Conservation (phyloP, 768 basidiomycete genomes). For the Lactarius akahatsu region DNA sequence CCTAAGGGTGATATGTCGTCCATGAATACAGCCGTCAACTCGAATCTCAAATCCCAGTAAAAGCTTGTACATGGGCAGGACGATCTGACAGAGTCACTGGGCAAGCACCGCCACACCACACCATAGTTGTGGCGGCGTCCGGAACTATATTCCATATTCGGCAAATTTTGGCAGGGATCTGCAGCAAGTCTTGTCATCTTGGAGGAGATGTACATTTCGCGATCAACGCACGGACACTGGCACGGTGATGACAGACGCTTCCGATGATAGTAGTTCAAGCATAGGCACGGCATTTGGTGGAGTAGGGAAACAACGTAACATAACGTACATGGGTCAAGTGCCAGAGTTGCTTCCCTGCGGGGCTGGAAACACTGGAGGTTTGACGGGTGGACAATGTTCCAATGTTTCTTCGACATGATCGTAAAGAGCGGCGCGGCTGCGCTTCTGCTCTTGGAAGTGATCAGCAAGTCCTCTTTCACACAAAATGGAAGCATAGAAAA, state of each 20-base stretch:
- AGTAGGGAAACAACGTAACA: background rate
- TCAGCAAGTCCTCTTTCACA: background rate
- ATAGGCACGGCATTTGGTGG: too few species aligned
- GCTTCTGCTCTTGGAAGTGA: slow-evolving; percentile 8
- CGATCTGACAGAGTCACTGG: background rate
- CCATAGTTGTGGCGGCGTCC: background rate
- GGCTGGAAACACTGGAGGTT: background rate
- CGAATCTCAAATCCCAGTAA: slow-evolving; percentile 9
- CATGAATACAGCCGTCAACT: slow-evolving; percentile 1
- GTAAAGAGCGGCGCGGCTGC: slow-evolving; percentile 12
- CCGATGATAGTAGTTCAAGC: too few species aligned
- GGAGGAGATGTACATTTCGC: too few species aligned
- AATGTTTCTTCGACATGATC: slow-evolving; percentile 13
- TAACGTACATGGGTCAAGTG: background rate
- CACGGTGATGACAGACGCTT: too few species aligned
- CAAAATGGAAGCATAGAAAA: background rate
- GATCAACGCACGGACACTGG: too few species aligned
- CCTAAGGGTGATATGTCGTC: background rate
- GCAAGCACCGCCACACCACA: slow-evolving; percentile 1
- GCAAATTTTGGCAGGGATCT: background rate
- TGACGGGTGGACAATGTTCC: slow-evolving; percentile 11
- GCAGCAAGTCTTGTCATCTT: too few species aligned
- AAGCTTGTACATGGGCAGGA: background rate
- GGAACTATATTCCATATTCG: slow-evolving; percentile 15
- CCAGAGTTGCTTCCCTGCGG: background rate